Evolutionary conservation across 2,329 filamentous ascomycete genomes (phyloP).

Genomic region (Hymenoscyphus occultus): DNA sequence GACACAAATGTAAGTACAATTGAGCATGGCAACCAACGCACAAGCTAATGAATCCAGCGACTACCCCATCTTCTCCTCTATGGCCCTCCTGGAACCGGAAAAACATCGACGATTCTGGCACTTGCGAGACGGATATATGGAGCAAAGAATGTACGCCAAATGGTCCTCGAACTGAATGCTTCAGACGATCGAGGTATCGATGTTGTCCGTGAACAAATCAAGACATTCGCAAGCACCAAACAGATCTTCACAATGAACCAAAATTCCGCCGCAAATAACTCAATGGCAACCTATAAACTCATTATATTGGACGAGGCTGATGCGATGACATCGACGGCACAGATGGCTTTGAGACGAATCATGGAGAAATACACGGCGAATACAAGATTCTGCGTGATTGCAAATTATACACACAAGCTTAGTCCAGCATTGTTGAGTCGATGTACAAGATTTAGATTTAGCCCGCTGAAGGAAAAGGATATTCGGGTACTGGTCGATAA

Average conservation of each 20-base stretch:
- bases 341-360: slow-evolving; percentile 94
- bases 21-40: background rate
- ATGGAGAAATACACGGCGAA: slow-evolving; percentile 99
- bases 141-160: slow-evolving; percentile 87
- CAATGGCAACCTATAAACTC: slow-evolving; percentile 80
- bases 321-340: slow-evolving; percentile 97
- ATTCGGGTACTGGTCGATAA: slow-evolving; percentile 83
- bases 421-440: slow-evolving; percentile 87
- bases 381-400: slow-evolving; percentile 96
- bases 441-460: slow-evolving; percentile 94
- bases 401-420: slow-evolving; percentile 98
- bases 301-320: slow-evolving; percentile 99
- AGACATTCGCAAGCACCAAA: slow-evolving; percentile 96
- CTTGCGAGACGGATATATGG: slow-evolving; percentile 93
- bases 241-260: slow-evolving; percentile 82
- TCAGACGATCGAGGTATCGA: slow-evolving; percentile 98
- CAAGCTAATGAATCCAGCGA: slow-evolving; percentile 46
- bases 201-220: slow-evolving; percentile 97
- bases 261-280: slow-evolving; percentile 44
- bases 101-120: slow-evolving; percentile 94
- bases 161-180: slow-evolving; percentile 97
- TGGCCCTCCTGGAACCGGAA: slow-evolving; percentile 92
- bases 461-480: slow-evolving; percentile 83
- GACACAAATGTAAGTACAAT: slow-evolving; percentile 67
- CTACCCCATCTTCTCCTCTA: slow-evolving; percentile 95